These are phyloP conservation scores for Candida nonsorbophila DNA, from an alignment of 805 yeast genomes.

Conservation along the genomic window DNA sequence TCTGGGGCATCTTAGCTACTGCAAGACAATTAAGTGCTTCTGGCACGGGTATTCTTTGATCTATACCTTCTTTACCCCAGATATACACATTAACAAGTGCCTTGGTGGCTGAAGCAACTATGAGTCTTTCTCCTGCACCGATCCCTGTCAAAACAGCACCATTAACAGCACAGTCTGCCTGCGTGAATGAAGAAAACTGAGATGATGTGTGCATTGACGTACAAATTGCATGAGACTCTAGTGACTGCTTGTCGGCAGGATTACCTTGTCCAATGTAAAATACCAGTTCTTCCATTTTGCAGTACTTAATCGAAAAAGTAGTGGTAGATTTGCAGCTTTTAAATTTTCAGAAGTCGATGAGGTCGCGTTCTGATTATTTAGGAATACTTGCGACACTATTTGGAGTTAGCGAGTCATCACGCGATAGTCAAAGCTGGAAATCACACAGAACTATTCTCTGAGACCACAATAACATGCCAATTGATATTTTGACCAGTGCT, in stretches of 20 bases:
- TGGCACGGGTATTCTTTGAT: slow-evolving; percentile 80
- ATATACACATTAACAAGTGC: slow-evolving; percentile 73
- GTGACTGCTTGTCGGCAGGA: slow-evolving; percentile 40
- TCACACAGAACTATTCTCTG: too few species aligned
- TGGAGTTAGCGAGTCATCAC: too few species aligned
- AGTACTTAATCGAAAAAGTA: too few species aligned
- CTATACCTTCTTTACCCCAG: slow-evolving; percentile 65
- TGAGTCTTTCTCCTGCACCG: slow-evolving; percentile 45
- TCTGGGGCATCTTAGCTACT: slow-evolving; percentile 29
- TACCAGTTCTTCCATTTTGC: slow-evolving; percentile 46
- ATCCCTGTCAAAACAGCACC: slow-evolving; percentile 46
- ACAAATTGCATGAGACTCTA: slow-evolving; percentile 35
- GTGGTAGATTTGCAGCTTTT: too few species aligned
- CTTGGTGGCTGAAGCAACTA: slow-evolving; percentile 63
- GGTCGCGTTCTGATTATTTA: background rate
- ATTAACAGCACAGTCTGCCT: slow-evolving; percentile 42
- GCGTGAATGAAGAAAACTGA: slow-evolving; percentile 46
- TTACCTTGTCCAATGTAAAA: slow-evolving; percentile 43
- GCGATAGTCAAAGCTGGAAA: too few species aligned
- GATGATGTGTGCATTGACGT: slow-evolving; percentile 44
- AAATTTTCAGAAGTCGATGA: slow-evolving; percentile 4
- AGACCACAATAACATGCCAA: too few species aligned
- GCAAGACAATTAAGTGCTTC: slow-evolving; percentile 63
- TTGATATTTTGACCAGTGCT: slow-evolving; percentile 70
- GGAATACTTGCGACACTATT: too few species aligned